Conservation (phyloP, 768 basidiomycete species). For the Pholiota molesta region DNA sequence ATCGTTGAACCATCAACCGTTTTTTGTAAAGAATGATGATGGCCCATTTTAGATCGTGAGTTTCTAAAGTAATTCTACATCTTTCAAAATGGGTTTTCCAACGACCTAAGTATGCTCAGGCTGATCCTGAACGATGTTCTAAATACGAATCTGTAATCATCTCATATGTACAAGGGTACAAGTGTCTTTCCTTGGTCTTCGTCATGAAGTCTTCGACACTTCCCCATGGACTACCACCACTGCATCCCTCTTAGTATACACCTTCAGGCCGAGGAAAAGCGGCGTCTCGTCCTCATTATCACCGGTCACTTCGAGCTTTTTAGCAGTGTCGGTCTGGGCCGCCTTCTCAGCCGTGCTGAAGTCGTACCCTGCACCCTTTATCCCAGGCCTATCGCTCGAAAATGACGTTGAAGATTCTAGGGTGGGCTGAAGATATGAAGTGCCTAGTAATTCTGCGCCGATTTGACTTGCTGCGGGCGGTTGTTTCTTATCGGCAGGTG, state of each 20-base stretch:
- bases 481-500: not conserved
- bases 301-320: constrained; percentile 4
- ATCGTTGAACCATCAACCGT: too few species aligned
- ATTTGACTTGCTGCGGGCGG: not conserved
- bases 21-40: too few species aligned
- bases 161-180: too few species aligned
- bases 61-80: too few species aligned
- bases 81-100: too few species aligned
- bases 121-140: too few species aligned
- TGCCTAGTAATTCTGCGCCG: not conserved
- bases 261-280: constrained; percentile 37
- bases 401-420: not conserved
- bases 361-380: not conserved
- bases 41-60: too few species aligned
- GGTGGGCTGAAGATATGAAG: not conserved
- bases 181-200: too few species aligned
- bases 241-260: constrained; percentile 40
- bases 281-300: constrained; percentile 24
- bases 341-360: not conserved
- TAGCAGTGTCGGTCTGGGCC: not conserved
- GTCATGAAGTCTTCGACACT: not conserved
- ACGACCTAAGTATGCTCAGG: too few species aligned
- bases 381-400: not conserved
- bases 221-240: constrained; percentile 32
- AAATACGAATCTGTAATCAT: too few species aligned